A percentile compares a stretch with the other conserved stretches of the same genome.
Evolutionary conservation across 192 early-diverging fungal species (phyloP).

Genomic region (Podila horticola): DNA sequence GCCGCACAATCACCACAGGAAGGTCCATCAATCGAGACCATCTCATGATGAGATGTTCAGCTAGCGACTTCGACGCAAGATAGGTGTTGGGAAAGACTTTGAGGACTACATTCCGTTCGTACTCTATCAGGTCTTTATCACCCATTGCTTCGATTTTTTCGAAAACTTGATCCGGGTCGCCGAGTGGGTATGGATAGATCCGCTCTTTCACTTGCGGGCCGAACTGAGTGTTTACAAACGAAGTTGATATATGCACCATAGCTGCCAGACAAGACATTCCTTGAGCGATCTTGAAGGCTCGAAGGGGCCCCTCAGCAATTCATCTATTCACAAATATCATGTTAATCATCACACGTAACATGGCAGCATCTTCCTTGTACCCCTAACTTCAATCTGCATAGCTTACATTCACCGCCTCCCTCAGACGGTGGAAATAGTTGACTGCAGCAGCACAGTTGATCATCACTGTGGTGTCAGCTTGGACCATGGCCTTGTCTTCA

Average conservation of each 20-base stretch:
- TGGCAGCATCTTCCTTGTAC: too few species aligned
- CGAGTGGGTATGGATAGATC: constrained; percentile 31
- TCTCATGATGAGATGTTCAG: constrained; percentile 57
- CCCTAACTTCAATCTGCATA: background rate
- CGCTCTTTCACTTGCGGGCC: constrained; percentile 16
- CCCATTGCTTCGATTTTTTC: constrained; percentile 18
- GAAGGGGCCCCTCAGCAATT: constrained; percentile 32
- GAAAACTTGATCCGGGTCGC: constrained; percentile 26
- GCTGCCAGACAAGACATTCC: constrained; percentile 21
- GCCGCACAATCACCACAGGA: constrained; percentile 44
- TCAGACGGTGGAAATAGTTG: constrained; percentile 53
- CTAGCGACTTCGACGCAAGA: constrained; percentile 55
- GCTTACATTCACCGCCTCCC: constrained; percentile 56
- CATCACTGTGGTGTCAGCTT: constrained; percentile 52
- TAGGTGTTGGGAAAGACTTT: constrained; percentile 56
- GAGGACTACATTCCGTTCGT: constrained; percentile 33
- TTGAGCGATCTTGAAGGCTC: constrained; percentile 26
- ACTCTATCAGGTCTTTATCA: constrained; percentile 38
- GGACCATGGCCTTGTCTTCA: constrained; percentile 43
- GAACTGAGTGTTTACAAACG: constrained; percentile 37
- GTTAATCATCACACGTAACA: background rate
- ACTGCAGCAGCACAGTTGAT: constrained; percentile 61
- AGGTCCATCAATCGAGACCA: constrained; percentile 32
- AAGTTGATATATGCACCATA: constrained; percentile 37
- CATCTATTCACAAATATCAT: constrained; percentile 10